Evolutionary conservation across 805 yeast genomes (phyloP).

Genomic region (Teunomyces cretensis): DNA sequence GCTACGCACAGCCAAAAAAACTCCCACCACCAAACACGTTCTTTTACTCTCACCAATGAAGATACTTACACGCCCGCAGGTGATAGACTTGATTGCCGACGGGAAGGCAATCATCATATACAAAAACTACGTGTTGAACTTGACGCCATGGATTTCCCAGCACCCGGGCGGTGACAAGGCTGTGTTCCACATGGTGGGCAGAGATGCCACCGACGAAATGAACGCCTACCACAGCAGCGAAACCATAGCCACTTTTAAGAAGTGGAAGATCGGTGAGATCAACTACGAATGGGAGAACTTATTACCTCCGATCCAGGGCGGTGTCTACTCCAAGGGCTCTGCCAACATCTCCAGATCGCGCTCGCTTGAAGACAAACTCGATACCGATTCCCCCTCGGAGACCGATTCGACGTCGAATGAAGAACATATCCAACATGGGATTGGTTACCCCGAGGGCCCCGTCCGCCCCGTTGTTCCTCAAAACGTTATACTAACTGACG

Average conservation of each 20-base stretch:
- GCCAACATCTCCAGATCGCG: background rate
- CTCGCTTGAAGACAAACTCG: too few relatives aligned
- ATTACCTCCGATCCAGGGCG: constrained; percentile 90
- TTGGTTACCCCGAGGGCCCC: constrained; percentile 42
- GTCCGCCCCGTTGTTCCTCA: constrained; percentile 56
- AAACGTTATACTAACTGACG: constrained; percentile 39
- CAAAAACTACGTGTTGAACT: constrained; percentile 55
- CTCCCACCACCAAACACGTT: background rate
- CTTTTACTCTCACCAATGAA: background rate
- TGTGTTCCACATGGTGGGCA: constrained; percentile 78
- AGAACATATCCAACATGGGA: constrained; percentile 14
- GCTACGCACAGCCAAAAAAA: background rate
- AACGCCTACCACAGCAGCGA: constrained; percentile 73
- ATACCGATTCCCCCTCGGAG: too few relatives aligned
- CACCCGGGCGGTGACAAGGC: constrained; percentile 94
- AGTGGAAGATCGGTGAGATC: constrained; percentile 65
- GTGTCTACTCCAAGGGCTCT: constrained; percentile 26
- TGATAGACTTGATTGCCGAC: constrained; percentile 58
- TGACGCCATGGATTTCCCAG: constrained; percentile 65
- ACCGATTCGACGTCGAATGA: constrained; percentile 13
- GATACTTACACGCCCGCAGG: constrained; percentile 28
- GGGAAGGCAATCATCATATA: constrained; percentile 75
- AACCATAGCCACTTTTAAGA: constrained; percentile 50
- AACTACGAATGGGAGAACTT: constrained; percentile 69
- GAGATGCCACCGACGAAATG: constrained; percentile 92